Evolutionary conservation across 2,329 filamentous ascomycete genomes (phyloP).

Genomic region (Aspergillus hortae): DNA sequence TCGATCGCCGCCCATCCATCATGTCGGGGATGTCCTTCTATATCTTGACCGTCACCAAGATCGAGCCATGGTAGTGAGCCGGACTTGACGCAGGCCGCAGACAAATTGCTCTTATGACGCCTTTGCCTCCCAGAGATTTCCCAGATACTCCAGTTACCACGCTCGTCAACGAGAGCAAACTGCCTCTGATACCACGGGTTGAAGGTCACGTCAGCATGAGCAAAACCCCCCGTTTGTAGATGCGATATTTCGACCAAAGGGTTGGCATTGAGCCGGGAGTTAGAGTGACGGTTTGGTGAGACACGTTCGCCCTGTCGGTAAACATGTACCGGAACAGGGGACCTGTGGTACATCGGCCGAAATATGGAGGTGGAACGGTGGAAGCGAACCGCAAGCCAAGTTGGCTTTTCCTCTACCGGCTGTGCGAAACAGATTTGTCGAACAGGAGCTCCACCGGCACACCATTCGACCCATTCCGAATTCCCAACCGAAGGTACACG

Average conservation of each 20-base stretch:
- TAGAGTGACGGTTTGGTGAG: constrained; percentile 12
- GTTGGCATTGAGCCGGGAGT: constrained; percentile 47
- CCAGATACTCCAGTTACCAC: constrained; percentile 54
- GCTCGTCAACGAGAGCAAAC: constrained; percentile 53
- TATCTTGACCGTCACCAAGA: constrained; percentile 9
- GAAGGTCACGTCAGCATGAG: constrained; percentile 56
- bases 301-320: constrained; percentile 11
- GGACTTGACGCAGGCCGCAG: constrained; percentile 22
- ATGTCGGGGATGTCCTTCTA: constrained; percentile 19
- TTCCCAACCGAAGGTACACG: constrained; percentile 39
- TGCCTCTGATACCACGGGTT: constrained; percentile 59
- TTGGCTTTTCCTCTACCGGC: constrained; percentile 35
- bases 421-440: constrained; percentile 54
- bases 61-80: constrained; percentile 29
- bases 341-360: constrained; percentile 37
- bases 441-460: constrained; percentile 47
- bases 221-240: constrained; percentile 42
- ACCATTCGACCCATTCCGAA: constrained; percentile 48
- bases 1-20: constrained; percentile 45
- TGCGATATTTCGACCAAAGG: constrained; percentile 43
- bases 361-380: constrained; percentile 47
- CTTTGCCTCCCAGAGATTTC: constrained; percentile 35
- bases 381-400: constrained; percentile 52
- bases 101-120: constrained; percentile 26
- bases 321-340: constrained; percentile 21